Conservation (phyloP, 208 protist species). For the Porcisia hertigi region DNA sequence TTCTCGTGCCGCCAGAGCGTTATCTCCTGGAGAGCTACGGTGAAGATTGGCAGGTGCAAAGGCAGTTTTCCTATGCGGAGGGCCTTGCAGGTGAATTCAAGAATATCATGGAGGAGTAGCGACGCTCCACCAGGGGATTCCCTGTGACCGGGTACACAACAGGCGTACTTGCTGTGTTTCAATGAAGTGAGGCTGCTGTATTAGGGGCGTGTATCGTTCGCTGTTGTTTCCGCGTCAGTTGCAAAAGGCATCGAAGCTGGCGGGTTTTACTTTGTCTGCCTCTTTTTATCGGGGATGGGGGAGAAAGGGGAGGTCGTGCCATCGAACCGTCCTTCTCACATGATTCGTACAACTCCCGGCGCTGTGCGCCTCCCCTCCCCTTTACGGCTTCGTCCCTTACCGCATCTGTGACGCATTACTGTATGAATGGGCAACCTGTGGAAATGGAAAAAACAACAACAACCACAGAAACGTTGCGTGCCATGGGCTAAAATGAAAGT, state of each 20-base stretch:
- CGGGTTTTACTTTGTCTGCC: neutral
- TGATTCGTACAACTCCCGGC: neutral
- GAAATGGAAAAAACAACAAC: too few species aligned
- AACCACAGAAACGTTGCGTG: too few species aligned
- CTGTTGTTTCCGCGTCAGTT: neutral
- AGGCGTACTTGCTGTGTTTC: neutral
- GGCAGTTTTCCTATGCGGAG: slow-evolving; percentile 74
- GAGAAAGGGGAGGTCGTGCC: neutral
- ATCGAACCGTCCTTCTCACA: neutral
- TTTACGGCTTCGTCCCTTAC: neutral
- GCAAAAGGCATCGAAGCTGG: neutral
- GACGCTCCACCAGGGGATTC: neutral
- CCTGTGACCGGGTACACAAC: neutral
- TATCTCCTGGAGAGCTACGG: slow-evolving; percentile 90
- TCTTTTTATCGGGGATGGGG: too few species aligned
- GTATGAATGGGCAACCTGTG: neutral
- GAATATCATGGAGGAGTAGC: slow-evolving; percentile 64
- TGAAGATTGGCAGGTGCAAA: slow-evolving; percentile 69
- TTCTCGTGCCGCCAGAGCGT: slow-evolving; percentile 53
- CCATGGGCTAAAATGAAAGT: too few species aligned
- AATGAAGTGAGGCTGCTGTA: neutral
- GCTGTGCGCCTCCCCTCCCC: neutral
- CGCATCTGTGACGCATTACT: neutral
- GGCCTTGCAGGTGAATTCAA: slow-evolving; percentile 75
- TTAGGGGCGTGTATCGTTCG: too few species aligned